These are phyloP conservation scores for Cylindrodendrum hubeiense DNA, from an alignment of 2,329 filamentous ascomycete genomes.

Conservation along the genomic window DNA sequence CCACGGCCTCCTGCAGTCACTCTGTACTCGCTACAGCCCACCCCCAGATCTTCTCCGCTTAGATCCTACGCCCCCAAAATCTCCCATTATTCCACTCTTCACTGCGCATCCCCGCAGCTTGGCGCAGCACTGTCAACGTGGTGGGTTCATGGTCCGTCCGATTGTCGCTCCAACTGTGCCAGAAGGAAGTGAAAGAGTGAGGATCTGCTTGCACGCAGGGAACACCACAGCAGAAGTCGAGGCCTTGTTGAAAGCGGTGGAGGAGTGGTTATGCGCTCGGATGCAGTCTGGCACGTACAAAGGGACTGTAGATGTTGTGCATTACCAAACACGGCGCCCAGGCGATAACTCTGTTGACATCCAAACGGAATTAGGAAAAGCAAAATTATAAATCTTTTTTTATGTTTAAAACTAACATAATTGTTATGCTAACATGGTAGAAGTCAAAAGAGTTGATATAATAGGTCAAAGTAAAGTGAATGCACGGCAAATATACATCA, in stretches of 20 bases:
- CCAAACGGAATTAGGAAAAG: no score
- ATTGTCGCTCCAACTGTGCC: constrained; percentile 79
- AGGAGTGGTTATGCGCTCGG: constrained; percentile 55
- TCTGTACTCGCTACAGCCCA: constrained; percentile 44
- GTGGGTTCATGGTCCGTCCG: constrained; percentile 71
- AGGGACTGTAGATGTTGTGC: background rate
- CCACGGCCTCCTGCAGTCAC: constrained; percentile 56
- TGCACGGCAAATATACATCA: no score
- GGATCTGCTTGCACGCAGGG: constrained; percentile 76
- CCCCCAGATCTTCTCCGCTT: constrained; percentile 50
- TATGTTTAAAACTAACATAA: no score
- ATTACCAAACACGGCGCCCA: background rate
- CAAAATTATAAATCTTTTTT: background rate
- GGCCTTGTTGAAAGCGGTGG: constrained; percentile 61
- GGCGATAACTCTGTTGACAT: no score
- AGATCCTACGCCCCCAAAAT: constrained; percentile 55
- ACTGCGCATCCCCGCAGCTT: constrained; percentile 69
- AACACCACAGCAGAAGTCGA: constrained; percentile 71
- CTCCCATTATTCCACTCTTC: constrained; percentile 75
- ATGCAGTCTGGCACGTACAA: background rate
- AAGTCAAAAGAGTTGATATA: no score
- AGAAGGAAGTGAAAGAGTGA: constrained; percentile 70
- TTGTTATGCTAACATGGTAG: no score
- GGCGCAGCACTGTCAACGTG: constrained; percentile 69
- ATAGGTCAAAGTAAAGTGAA: no score